Evolutionary conservation across 352 stramenopile species (phyloP).

Genomic region (Pythium aquatile): DNA sequence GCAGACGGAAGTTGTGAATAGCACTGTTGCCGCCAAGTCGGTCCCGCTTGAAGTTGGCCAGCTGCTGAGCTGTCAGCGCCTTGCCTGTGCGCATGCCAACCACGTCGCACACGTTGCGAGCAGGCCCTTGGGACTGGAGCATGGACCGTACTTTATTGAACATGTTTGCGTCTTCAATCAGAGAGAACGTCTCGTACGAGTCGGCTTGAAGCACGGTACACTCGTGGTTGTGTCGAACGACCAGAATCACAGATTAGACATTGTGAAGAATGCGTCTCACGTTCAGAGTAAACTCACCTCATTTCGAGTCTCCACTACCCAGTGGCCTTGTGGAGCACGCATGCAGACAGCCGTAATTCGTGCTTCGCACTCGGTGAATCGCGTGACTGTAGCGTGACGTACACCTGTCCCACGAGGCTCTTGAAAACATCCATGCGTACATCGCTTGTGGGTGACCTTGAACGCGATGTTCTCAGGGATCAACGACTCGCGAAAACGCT

Average conservation of each 20-base stretch:
- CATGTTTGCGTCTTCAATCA: too few species aligned
- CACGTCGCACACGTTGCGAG: conserved; percentile 1
- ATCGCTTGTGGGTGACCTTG: neutral
- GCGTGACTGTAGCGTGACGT: neutral
- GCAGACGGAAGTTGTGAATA: neutral
- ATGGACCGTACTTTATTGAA: too few species aligned
- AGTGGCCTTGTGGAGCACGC: neutral
- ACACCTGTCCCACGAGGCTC: neutral
- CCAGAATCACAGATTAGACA: too few species aligned
- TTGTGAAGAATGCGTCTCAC: too few species aligned
- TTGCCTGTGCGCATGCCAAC: neutral
- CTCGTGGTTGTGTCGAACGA: neutral
- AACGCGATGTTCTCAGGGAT: neutral
- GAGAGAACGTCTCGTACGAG: too few species aligned
- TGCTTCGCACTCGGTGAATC: neutral
- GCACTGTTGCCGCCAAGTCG: neutral
- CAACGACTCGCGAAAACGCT: neutral
- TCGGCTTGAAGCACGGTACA: too few species aligned
- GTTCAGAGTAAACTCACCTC: too few species aligned
- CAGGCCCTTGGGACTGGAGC: too few species aligned
- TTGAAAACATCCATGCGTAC: neutral
- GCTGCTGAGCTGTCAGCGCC: conserved; percentile 1
- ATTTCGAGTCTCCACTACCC: neutral
- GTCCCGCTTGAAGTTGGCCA: conserved; percentile 10
- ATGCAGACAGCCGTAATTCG: neutral